phyloP scores from a whole-genome alignment of 768 basidiomycete genomes.

The Crucibulum laeve region DNA sequence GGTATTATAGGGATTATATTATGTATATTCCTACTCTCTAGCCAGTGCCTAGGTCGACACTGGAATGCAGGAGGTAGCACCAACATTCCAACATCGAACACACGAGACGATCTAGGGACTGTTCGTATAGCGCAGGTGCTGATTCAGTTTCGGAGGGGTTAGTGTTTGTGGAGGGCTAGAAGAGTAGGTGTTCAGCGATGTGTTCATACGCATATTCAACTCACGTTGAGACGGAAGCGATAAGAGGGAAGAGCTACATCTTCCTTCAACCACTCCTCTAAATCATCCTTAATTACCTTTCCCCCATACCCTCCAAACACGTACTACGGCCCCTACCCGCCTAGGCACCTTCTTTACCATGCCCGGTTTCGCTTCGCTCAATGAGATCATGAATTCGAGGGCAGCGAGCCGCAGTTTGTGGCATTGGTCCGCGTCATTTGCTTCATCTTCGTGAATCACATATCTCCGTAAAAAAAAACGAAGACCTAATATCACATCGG shows the following conservation, averaged over 20 bases:
- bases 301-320: slow-evolving; percentile 82
- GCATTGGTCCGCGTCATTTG: no score
- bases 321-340: slow-evolving; percentile 66
- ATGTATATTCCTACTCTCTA: no score
- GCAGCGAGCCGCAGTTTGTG: no score
- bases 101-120: slow-evolving; percentile 76
- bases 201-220: no score
- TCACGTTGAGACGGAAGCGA: neutral
- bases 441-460: no score
- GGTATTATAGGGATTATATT: no score
- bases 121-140: slow-evolving; percentile 76
- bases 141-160: slow-evolving; percentile 55
- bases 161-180: slow-evolving; percentile 59
- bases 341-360: slow-evolving; percentile 68
- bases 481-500: no score
- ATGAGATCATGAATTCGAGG: slow-evolving; percentile 81
- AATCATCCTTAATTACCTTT: slow-evolving; percentile 53
- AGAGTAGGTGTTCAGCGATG: neutral
- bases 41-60: no score
- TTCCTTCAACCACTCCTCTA: slow-evolving; percentile 65
- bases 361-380: slow-evolving; percentile 69
- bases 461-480: no score
- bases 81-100: slow-evolving; percentile 71
- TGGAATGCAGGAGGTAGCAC: slow-evolving; percentile 79
- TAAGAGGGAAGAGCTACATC: slow-evolving; percentile 52